phyloP scores from a whole-genome alignment of 805 yeast genomes.

The Candida coleopterorum region DNA sequence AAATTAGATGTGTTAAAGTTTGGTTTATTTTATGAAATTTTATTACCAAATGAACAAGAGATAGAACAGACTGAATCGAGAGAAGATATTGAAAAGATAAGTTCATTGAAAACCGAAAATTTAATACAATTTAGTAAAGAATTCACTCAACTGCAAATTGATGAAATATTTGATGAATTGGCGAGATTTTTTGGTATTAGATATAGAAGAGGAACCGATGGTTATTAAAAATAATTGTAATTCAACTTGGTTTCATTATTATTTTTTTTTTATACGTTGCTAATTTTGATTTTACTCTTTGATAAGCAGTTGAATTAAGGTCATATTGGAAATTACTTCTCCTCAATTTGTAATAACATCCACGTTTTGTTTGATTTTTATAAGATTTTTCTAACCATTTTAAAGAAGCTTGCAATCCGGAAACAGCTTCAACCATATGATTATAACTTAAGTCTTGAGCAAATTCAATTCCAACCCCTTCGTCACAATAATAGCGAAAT shows the following conservation, averaged over 20 bases:
- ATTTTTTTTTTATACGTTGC: too few species aligned
- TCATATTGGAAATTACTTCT: neutral
- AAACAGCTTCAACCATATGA: conserved; percentile 18
- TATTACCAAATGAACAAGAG: conserved; percentile 57
- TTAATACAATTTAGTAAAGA: conserved; percentile 3
- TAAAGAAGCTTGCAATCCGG: conserved; percentile 18
- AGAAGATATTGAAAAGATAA: conserved; percentile 1
- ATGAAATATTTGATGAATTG: conserved; percentile 55
- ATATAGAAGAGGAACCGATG: conserved; percentile 46
- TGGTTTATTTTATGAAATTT: conserved; percentile 69
- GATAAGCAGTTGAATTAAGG: neutral
- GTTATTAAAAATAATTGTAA: conserved; percentile 35
- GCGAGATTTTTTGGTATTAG: conserved; percentile 66
- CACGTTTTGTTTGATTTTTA: neutral
- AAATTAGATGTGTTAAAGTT: conserved; percentile 47
- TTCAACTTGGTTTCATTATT: too few species aligned
- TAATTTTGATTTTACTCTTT: too few species aligned
- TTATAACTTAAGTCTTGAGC: conserved; percentile 21
- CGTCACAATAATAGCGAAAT: conserved; percentile 24
- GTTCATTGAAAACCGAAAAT: conserved; percentile 1
- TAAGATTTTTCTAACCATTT: conserved; percentile 13
- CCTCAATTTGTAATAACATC: neutral
- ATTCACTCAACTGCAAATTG: conserved; percentile 39
- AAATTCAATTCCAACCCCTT: conserved; percentile 23
- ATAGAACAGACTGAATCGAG: conserved; percentile 9